Evolutionary conservation across 106 monocot species (phyloP), one percentile per base, ranked within the genome.

Genomic region (Ottelia alismoides): DNA sequence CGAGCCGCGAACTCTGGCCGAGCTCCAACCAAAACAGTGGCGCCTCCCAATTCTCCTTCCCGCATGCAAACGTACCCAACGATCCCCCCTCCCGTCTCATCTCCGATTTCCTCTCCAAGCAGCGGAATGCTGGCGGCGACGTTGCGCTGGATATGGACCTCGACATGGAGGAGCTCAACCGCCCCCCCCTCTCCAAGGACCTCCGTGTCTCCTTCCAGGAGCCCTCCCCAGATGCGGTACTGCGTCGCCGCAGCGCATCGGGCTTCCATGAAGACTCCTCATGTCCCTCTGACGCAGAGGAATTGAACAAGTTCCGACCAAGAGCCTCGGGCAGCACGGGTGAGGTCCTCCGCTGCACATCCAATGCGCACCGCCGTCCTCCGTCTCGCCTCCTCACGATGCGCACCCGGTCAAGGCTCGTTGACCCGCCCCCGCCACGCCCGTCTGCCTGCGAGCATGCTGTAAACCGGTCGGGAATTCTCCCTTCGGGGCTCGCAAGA

Each of bases 121-220:
- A 78, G 55, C 49, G 52, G 51, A 70, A 72, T 18, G n/a, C 72
- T 17, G 75, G 75, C 17, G 56, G 17, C 27, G 70, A 73, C 40
- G 60, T 75, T 53, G 20, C 78, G 2, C 63, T 84, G 24, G 80
- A 80, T 31, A 26, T 76, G 58, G 83, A 89, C 30, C 53, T 84
- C 25, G 86, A 85, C 57, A 78, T 79, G 78, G 65, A 78, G 25
- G 73, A 74, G 51, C 65, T 82, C n/a, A 75, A 52, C 60, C 73
- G 51, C 22, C 47, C 43, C 7, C 3, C 19, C 27, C 20, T 52
- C 11, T 81, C 91, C 14, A 68, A 58, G 53, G 81, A 85, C n/a
- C 69, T 72, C 53, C 71, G 81, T 25, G 78, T 85, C 23, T 78
- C 75, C 17, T 78, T 85, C 48, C 70, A 71, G 18, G 54, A 76